Evolutionary conservation across 768 basidiomycete genomes (phyloP).

Genomic region (Ramaria sp.): DNA sequence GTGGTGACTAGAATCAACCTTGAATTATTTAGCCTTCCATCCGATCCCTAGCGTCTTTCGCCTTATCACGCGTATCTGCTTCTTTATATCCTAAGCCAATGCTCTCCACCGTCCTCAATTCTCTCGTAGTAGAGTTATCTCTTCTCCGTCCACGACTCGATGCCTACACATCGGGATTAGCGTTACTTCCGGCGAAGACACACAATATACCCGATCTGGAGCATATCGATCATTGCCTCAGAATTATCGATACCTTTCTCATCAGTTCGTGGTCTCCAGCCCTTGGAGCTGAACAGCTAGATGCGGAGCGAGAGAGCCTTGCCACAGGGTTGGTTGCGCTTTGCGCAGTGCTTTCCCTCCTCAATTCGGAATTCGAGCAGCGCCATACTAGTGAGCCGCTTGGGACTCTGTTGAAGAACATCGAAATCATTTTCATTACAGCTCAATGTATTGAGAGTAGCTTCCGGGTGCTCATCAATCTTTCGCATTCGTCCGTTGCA

Average conservation of each 20-base stretch:
- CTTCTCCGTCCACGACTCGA: constrained; percentile 28
- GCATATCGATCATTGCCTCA: constrained; percentile 44
- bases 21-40: constrained; percentile 34
- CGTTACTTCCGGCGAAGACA: constrained; percentile 23
- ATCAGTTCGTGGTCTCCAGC: constrained; percentile 42
- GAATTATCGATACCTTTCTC: constrained; percentile 51
- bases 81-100: constrained; percentile 25
- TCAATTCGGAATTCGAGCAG: constrained; percentile 17
- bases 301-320: constrained; percentile 33
- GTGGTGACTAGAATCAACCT: background rate
- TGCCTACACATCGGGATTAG: constrained; percentile 30
- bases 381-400: constrained; percentile 16
- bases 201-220: constrained; percentile 26
- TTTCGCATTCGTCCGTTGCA: constrained; percentile 48
- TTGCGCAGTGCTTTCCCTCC: constrained; percentile 37
- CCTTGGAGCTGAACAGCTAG: constrained; percentile 17
- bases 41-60: constrained; percentile 40
- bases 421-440: constrained; percentile 8
- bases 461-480: constrained; percentile 58
- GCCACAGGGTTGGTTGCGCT: constrained; percentile 38
- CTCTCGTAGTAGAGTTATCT: constrained; percentile 26
- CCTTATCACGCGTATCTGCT: constrained; percentile 39
- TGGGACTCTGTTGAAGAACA: background rate
- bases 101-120: constrained; percentile 21
- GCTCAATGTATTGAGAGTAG: constrained; percentile 44